Evolutionary conservation across 139 green algal genomes (phyloP), one percentile per base, ranked within the genome.

Genomic region (Desmodesmus armatus): DNA sequence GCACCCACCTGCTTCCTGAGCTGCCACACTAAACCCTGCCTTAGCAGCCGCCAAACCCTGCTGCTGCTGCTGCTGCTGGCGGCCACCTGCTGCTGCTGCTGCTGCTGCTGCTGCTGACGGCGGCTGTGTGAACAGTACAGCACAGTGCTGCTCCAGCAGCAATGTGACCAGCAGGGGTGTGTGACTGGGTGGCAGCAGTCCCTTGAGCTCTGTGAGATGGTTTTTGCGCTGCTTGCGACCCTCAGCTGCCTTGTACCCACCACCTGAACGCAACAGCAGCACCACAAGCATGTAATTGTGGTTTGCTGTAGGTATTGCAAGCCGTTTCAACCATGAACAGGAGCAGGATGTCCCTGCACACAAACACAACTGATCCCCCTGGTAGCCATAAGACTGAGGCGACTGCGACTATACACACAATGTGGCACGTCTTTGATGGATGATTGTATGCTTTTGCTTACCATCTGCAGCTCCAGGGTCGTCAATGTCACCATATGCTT

Each of bases 171-270:
- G 86, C 77, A 88, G 75, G 11, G 60, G 37, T 0, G 87, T 82
- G 41, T 90, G 88, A 0, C 86, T 43, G 15, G 85, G 53, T 6
- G 90, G 88, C 69, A 94, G 76, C 19, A 90, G 53, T 1, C 53
- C 65, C 3, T 87, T 88, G 5, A 95, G 86, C 84, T 95, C 92
- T 0, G 83, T 58, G 69, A 95, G 69, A 44, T 91, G 65, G 40
- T 62, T 51, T 43, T 66, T 74, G 31, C 88, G 86, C 74, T 84
- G 74, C 80, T 88, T 87, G 76, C 91, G 86, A 0, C 84, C 87
- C 39, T 88, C 90, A 15, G 62, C 67, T 0, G 81, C 81, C 6
- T 65, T 39, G 72, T 94, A 92, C 5, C 27, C 66, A 7, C n/a
- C 44, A 40, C 6, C 21, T 67, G 58, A n/a, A n/a, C 31, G 17